Evolutionary conservation across 2,329 filamentous ascomycete species (phyloP).

Genomic region (Fusarium sp.): DNA sequence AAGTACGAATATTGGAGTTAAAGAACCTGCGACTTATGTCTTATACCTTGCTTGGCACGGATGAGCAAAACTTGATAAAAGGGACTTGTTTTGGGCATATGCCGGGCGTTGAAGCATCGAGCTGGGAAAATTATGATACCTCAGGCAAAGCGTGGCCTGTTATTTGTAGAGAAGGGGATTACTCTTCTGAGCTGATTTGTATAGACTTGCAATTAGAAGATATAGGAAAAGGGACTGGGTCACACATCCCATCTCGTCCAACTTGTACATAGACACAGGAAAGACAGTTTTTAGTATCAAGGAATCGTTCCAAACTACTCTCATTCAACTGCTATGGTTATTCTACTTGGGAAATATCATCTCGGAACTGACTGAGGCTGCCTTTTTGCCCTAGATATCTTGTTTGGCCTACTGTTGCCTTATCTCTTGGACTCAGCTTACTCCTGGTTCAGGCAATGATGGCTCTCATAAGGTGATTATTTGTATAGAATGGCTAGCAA

Average conservation of each 20-base stretch:
- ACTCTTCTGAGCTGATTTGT: constrained; percentile 14
- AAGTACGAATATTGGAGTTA: background rate
- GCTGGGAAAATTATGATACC: constrained; percentile 36
- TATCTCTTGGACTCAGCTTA: background rate
- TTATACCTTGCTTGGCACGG: background rate
- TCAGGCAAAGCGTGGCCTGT: constrained; percentile 36
- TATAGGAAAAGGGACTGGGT: constrained; percentile 2
- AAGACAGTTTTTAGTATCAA: background rate
- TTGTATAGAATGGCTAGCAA: too few species aligned
- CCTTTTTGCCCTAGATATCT: background rate
- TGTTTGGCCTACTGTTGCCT: background rate
- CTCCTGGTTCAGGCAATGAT: background rate
- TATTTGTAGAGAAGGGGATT: constrained; percentile 21
- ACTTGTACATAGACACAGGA: background rate
- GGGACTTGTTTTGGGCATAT: constrained; percentile 31
- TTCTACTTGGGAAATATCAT: too few species aligned
- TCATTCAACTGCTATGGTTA: too few species aligned
- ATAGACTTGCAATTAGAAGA: constrained; percentile 39
- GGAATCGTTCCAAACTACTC: too few species aligned
- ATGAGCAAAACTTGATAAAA: constrained; percentile 25
- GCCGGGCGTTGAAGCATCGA: constrained; percentile 33
- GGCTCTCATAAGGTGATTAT: too few species aligned
- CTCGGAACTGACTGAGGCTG: too few species aligned
- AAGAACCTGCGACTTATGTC: background rate
- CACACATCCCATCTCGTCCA: background rate